Evolutionary conservation across 2,329 filamentous ascomycete species (phyloP).

Genomic region (Lecanicillium sp.): DNA sequence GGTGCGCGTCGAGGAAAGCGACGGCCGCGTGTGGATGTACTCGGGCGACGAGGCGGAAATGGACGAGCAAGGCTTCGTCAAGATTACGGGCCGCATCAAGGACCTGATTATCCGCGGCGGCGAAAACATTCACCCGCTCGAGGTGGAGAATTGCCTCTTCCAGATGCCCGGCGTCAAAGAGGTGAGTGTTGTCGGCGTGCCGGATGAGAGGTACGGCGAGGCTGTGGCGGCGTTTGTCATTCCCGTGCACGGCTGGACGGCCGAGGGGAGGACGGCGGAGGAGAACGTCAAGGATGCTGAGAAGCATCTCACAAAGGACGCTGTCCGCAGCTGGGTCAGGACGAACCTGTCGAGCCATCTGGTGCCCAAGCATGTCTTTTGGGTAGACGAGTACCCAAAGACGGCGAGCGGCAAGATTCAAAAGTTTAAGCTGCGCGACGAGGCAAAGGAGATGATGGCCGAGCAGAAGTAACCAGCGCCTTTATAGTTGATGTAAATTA

Average conservation of each 20-base stretch:
- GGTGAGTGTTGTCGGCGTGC: constrained; percentile 75
- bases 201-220: constrained; percentile 79
- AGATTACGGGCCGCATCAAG: constrained; percentile 87
- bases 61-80: constrained; percentile 74
- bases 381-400: constrained; percentile 78
- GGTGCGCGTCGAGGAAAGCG: constrained; percentile 45
- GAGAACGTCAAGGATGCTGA: constrained; percentile 9
- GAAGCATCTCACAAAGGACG: constrained; percentile 41
- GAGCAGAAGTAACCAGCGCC: constrained; percentile 2
- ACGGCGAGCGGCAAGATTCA: constrained; percentile 96
- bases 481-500: neutral
- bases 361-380: constrained; percentile 86
- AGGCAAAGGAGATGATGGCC: constrained; percentile 36
- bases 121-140: constrained; percentile 92
- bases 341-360: constrained; percentile 64
- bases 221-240: constrained; percentile 79
- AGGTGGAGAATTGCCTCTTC: constrained; percentile 84
- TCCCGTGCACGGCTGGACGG: constrained; percentile 23
- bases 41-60: constrained; percentile 89
- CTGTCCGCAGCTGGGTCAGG: constrained; percentile 65
- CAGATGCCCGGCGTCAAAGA: constrained; percentile 64
- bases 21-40: constrained; percentile 71
- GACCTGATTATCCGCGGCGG: constrained; percentile 92
- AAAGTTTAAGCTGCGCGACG: constrained; percentile 77
- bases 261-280: constrained; percentile 19